Base-by-base conservation (phyloP, 768 basidiomycete species). In the Kwoniella botswanensis region DNA sequence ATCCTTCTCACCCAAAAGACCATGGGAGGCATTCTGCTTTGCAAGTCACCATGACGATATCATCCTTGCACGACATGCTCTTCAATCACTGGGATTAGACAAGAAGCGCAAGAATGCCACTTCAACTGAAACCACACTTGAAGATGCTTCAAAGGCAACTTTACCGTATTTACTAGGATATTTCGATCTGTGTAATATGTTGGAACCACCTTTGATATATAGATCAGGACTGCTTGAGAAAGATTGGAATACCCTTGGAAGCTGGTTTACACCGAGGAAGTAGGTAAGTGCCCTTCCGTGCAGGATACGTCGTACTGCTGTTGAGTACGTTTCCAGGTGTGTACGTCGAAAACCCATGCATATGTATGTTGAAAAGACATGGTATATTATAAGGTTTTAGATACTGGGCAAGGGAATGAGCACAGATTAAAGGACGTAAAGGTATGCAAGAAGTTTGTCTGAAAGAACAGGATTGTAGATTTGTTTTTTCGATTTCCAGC, bases 1-100 rank as follows among this genome's bases (percentile, higher is more conserved):
- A 22, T 29, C 22, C 21, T 56, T 56, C 22, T 56, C 22, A 11
- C 55, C 26, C 15, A 29, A 56, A 10, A 22, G 22, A 54, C 64
- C 64, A 18, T 65, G 64, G 64, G 53, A 53, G 50, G 44, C 53
- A n/a, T 65, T 65, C 53, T 65, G 52, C 29, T 50, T 65, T 22
- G 64, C 64, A 24, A 53, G 46, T 22, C 50, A 56, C 21, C 26
- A 54, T 52, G 53, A 65, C 24, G n/a, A 53, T 35, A n/a, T 26
- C n/a, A 46, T 24, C 26, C 35, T 65, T 2, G 64, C 64, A 26
- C 53, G 53, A 65, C 46, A 50, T 22, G 46, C 21, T 3, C 24
- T 56, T 17, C 55, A 29, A 22, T 56, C 15, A 13, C 4, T 56
- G 4, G 55, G 22, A 29, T 22, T 22, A 29, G 55, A 24, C 9